A percentile compares a stretch with the other conserved stretches of the same genome.
These are phyloP conservation scores for Hylodesmum podocarpum DNA, from an alignment of 306 rosid species.

Conservation along the genomic window DNA sequence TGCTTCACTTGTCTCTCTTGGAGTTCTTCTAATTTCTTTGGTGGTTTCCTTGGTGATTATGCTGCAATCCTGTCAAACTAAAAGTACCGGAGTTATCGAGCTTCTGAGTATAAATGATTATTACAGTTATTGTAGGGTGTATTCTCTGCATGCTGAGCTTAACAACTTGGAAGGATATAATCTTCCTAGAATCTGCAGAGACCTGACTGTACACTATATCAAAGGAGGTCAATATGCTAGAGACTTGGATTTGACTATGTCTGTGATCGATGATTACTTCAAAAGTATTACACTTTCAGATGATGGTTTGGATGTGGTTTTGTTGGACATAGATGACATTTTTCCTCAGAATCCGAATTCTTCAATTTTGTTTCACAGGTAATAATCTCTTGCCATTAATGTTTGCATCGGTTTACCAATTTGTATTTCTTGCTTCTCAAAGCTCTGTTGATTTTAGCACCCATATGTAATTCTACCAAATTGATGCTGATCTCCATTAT, in stretches of 20 bases:
- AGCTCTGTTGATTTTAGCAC: neutral
- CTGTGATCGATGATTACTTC: slow-evolving; percentile 55
- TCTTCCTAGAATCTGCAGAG: slow-evolving; percentile 59
- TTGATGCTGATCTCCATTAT: slow-evolving; percentile 5
- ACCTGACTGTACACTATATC: slow-evolving; percentile 45
- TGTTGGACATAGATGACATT: slow-evolving; percentile 76
- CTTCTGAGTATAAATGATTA: slow-evolving; percentile 34
- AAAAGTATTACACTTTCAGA: slow-evolving; percentile 32
- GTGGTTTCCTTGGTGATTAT: slow-evolving; percentile 61
- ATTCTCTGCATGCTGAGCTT: slow-evolving; percentile 59
- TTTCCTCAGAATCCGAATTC: slow-evolving; percentile 33
- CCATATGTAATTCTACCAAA: neutral
- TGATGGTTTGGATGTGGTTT: slow-evolving; percentile 54
- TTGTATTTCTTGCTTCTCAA: neutral
- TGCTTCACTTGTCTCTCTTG: slow-evolving; percentile 54
- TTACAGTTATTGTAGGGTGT: slow-evolving; percentile 56
- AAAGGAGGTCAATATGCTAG: slow-evolving; percentile 69
- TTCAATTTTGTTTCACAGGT: slow-evolving; percentile 42
- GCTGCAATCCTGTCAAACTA: slow-evolving; percentile 82
- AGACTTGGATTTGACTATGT: slow-evolving; percentile 57
- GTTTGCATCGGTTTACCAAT: neutral
- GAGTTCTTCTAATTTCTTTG: slow-evolving; percentile 60
- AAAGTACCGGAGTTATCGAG: slow-evolving; percentile 53
- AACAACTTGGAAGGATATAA: slow-evolving; percentile 57
- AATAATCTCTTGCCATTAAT: slow-evolving; percentile 26